Conservation (phyloP, 2,329 filamentous ascomycete species). For the Penicillium sp. region DNA sequence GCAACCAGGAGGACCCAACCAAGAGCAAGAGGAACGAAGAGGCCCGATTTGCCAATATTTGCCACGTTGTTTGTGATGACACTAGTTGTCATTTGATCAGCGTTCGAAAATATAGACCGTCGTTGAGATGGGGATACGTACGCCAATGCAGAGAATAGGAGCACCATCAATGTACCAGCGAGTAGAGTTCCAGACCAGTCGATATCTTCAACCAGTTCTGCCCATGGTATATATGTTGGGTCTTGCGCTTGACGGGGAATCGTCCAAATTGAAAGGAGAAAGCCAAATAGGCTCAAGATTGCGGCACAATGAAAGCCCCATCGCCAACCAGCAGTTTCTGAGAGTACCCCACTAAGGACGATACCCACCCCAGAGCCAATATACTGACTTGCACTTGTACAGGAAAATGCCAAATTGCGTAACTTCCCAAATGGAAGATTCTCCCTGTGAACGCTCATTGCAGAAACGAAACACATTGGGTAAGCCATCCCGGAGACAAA, state of each 20-base stretch:
- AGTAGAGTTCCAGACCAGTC: slow-evolving; percentile 14
- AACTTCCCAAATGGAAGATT: slow-evolving; percentile 36
- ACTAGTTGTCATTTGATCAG: background rate
- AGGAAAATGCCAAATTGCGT: slow-evolving; percentile 45
- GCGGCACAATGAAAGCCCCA: slow-evolving; percentile 33
- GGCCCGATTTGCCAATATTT: background rate
- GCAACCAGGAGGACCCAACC: slow-evolving; percentile 2
- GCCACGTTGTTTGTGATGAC: slow-evolving; percentile 5
- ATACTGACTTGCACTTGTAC: slow-evolving; percentile 43
- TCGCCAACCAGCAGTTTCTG: slow-evolving; percentile 42
- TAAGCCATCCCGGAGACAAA: slow-evolving; percentile 5
- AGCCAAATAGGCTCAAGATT: slow-evolving; percentile 1
- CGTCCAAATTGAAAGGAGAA: slow-evolving; percentile 6
- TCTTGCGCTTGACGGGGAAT: slow-evolving; percentile 1
- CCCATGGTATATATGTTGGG: background rate
- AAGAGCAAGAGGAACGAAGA: slow-evolving; percentile 5
- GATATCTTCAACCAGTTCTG: slow-evolving; percentile 3
- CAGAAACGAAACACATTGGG: slow-evolving; percentile 9
- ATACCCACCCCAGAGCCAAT: slow-evolving; percentile 45
- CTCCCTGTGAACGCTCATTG: background rate
- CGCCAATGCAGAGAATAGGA: slow-evolving; percentile 13
- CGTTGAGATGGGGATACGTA: background rate
- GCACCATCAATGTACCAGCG: slow-evolving; percentile 1
- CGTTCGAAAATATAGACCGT: background rate
- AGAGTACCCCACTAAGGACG: slow-evolving; percentile 42